These are phyloP conservation scores for Vigna reflexopilosa DNA, from an alignment of 306 rosid species.

Conservation along the genomic window DNA sequence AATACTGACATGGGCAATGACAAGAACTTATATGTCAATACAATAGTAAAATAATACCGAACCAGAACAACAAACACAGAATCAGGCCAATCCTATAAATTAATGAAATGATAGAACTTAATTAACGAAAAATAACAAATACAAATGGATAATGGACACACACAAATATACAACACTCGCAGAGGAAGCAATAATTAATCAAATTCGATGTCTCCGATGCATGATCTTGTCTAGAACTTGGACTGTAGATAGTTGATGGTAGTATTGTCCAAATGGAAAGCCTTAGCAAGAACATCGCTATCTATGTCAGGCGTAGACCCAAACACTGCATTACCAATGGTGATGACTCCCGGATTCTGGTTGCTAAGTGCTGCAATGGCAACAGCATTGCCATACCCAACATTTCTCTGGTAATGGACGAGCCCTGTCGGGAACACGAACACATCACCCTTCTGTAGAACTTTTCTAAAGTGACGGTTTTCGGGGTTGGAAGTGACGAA, in stretches of 20 bases:
- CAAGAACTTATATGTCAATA: too few species aligned
- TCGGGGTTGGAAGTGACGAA: slow-evolving; percentile 56
- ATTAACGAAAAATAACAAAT: neutral
- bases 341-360: slow-evolving; percentile 49
- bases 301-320: slow-evolving; percentile 46
- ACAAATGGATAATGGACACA: neutral
- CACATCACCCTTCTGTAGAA: slow-evolving; percentile 51
- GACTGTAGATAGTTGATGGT: slow-evolving; percentile 31
- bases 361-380: slow-evolving; percentile 53
- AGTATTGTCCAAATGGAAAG: slow-evolving; percentile 38
- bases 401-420: slow-evolving; percentile 51
- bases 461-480: slow-evolving; percentile 36
- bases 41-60: too few species aligned
- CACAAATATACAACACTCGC: neutral
- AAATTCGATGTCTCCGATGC: neutral
- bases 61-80: too few species aligned
- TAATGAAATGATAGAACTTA: too few species aligned
- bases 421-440: slow-evolving; percentile 55
- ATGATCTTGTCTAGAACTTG: slow-evolving; percentile 40
- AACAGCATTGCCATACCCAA: slow-evolving; percentile 40
- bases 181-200: neutral
- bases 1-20: too few species aligned
- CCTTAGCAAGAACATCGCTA: slow-evolving; percentile 36
- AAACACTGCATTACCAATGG: slow-evolving; percentile 49
- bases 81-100: too few species aligned